Evolutionary conservation across 768 basidiomycete species (phyloP).

Genomic region (Phlegmacium glaucopus): DNA sequence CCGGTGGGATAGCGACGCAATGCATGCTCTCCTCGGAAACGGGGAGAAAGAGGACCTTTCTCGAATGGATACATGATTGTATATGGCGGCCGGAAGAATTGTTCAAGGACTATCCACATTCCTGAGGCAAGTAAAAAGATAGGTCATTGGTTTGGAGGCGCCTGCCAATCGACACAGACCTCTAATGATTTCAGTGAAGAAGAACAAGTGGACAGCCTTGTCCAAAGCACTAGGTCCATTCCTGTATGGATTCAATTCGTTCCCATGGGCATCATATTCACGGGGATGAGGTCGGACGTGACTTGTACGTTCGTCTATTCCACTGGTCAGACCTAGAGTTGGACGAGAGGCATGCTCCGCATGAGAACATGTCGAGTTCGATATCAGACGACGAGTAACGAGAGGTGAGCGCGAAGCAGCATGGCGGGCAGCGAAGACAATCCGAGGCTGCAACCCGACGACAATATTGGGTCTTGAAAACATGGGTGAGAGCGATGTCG

Average conservation of each 20-base stretch:
- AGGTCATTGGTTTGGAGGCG: too few species aligned
- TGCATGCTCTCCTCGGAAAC: slow-evolving; percentile 98
- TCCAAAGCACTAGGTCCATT: slow-evolving; percentile 87
- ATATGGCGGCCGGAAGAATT: slow-evolving; percentile 93
- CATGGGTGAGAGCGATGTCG: slow-evolving; percentile 44
- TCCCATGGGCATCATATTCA: slow-evolving; percentile 40
- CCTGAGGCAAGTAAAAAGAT: slow-evolving; percentile 41
- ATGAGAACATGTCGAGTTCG: slow-evolving; percentile 37
- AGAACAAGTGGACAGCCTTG: slow-evolving; percentile 95
- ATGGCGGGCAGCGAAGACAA: slow-evolving; percentile 28
- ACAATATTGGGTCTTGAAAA: slow-evolving; percentile 49
- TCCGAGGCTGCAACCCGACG: slow-evolving; percentile 49
- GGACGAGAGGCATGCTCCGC: slow-evolving; percentile 34
- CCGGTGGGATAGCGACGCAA: slow-evolving; percentile 94
- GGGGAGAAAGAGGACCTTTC: slow-evolving; percentile 95
- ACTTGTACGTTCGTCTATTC: slow-evolving; percentile 29
- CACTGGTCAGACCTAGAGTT: slow-evolving; percentile 30
- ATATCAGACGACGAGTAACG: slow-evolving; percentile 49
- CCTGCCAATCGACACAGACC: slow-evolving; percentile 45
- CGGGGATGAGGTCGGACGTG: slow-evolving; percentile 20
- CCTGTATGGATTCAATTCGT: slow-evolving; percentile 65
- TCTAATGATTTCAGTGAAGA: slow-evolving; percentile 97
- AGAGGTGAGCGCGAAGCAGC: slow-evolving; percentile 31
- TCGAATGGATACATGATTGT: slow-evolving; percentile 99
- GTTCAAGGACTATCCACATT: slow-evolving; percentile 95